Conservation (phyloP, 2,329 filamentous ascomycete species). For the Cladophialophora carrionii region DNA sequence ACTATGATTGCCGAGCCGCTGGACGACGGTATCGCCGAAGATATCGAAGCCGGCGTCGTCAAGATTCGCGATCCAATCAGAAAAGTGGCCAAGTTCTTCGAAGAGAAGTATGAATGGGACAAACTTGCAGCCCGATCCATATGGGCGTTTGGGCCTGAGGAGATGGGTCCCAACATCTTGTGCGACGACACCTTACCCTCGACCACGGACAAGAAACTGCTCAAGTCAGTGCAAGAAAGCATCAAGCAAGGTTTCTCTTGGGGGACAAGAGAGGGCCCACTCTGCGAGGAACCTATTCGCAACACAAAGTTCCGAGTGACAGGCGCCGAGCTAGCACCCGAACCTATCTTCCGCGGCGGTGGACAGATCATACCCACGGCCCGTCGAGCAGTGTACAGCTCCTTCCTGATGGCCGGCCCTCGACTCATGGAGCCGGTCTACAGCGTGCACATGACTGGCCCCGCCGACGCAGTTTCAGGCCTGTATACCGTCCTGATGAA, state of each 20-base stretch:
- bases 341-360: conserved; percentile 92
- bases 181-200: conserved; percentile 95
- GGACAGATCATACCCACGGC: conserved; percentile 97
- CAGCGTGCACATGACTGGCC: conserved; percentile 87
- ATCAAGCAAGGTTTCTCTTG: conserved; percentile 96
- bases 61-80: conserved; percentile 90
- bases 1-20: conserved; percentile 97
- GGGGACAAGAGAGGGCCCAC: conserved; percentile 90
- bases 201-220: conserved; percentile 89
- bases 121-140: conserved; percentile 91
- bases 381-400: conserved; percentile 88
- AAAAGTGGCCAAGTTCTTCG: conserved; percentile 94
- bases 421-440: conserved; percentile 97
- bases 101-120: conserved; percentile 97
- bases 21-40: conserved; percentile 89
- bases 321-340: conserved; percentile 80
- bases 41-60: conserved; percentile 89
- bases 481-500: conserved; percentile 90
- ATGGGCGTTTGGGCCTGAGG: conserved; percentile 97
- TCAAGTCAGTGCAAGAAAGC: conserved; percentile 85
- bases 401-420: conserved; percentile 95
- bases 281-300: conserved; percentile 98
- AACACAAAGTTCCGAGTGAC: conserved; percentile 98
- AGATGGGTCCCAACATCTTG: conserved; percentile 90
- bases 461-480: conserved; percentile 82